Conservation (phyloP, 2,329 filamentous ascomycete genomes). For the Apiospora hydei region DNA sequence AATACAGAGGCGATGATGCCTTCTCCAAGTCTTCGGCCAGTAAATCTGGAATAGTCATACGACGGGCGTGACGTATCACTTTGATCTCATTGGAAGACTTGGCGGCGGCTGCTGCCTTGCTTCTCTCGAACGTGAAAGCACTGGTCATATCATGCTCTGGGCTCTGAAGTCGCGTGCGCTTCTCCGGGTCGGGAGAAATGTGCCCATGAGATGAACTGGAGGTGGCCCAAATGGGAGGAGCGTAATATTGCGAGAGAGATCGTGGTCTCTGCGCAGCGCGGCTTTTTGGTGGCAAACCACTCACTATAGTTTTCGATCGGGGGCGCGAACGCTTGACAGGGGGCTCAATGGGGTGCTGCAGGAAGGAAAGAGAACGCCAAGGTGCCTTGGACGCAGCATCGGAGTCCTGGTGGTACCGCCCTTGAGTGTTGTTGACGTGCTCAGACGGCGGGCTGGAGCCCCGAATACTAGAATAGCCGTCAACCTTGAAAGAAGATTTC, state of each 20-base stretch:
- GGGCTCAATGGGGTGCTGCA: slow-evolving; percentile 31
- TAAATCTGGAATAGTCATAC: slow-evolving; percentile 40
- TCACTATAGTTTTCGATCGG: neutral
- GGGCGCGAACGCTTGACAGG: neutral
- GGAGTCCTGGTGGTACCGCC: neutral
- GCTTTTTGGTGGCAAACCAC: neutral
- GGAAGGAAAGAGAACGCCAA: slow-evolving; percentile 6
- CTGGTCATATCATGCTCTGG: slow-evolving; percentile 43
- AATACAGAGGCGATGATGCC: neutral
- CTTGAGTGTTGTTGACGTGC: slow-evolving; percentile 26
- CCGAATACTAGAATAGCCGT: neutral
- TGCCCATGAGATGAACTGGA: slow-evolving; percentile 33
- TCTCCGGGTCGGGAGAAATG: slow-evolving; percentile 27
- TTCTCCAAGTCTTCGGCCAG: slow-evolving; percentile 37
- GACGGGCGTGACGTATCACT: slow-evolving; percentile 26
- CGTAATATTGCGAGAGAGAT: neutral
- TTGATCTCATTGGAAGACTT: neutral
- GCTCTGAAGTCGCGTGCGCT: slow-evolving; percentile 27
- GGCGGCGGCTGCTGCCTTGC: slow-evolving; percentile 34
- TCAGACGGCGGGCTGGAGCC: slow-evolving; percentile 27
- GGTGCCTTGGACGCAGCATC: slow-evolving; percentile 22
- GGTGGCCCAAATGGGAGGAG: slow-evolving; percentile 35
- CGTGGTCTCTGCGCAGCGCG: neutral
- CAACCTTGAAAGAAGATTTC: neutral
- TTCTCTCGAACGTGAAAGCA: slow-evolving; percentile 41